phyloP scores from a whole-genome alignment of 2,329 filamentous ascomycete species.

The Exophiala spinifera region DNA sequence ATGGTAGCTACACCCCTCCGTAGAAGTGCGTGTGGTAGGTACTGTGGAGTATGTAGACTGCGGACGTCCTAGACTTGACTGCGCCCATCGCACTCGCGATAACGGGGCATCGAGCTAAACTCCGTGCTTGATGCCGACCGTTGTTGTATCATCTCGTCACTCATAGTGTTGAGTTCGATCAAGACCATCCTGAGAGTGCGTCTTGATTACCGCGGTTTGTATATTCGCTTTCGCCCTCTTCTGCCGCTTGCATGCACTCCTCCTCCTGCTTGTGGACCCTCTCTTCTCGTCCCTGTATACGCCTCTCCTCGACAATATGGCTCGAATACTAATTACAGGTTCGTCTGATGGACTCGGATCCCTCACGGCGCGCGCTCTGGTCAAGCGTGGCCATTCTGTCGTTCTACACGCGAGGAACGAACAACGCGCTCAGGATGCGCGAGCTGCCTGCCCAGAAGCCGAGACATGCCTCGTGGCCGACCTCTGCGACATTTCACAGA shows the following conservation, averaged over 20 bases:
- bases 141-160: no score
- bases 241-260: not conserved
- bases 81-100: no score
- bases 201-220: not conserved
- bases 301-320: conserved; percentile 35
- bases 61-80: no score
- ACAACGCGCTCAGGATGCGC: conserved; percentile 52
- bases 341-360: conserved; percentile 57
- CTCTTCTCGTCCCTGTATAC: no score
- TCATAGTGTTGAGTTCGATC: no score
- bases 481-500: conserved; percentile 50
- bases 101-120: no score
- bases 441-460: conserved; percentile 48
- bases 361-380: conserved; percentile 50
- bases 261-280: not conserved
- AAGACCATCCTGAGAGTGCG: no score
- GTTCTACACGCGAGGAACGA: conserved; percentile 56
- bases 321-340: conserved; percentile 54
- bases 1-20: no score
- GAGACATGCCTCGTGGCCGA: conserved; percentile 53
- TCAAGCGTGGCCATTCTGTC: conserved; percentile 53
- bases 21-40: no score
- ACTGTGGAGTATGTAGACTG: no score
- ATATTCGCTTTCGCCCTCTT: not conserved
- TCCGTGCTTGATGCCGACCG: no score